Percentiles rank a stretch among this genome's conserved stretches.
Conservation (phyloP, 805 yeast species). For the Saccharomycopsis javanensis region DNA sequence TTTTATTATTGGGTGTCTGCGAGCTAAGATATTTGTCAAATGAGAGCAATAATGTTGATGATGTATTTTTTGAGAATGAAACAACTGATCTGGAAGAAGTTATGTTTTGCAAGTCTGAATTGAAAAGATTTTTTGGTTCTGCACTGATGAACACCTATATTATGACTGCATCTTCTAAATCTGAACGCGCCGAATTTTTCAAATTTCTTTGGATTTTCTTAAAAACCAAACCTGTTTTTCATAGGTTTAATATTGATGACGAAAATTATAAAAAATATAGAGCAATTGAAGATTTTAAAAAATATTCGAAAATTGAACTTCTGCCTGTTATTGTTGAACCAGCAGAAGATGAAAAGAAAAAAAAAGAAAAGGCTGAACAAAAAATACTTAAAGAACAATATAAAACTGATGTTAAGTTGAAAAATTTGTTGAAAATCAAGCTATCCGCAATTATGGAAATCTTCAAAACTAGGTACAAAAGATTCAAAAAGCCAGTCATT, state of each 20-base stretch:
- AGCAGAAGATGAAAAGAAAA: conserved; percentile 74
- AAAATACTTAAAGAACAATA: conserved; percentile 41
- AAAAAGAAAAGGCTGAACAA: conserved; percentile 41
- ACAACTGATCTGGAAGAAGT: not conserved
- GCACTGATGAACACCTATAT: conserved; percentile 37
- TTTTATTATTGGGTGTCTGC: conserved; percentile 65
- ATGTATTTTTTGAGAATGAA: conserved; percentile 24
- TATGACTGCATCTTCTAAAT: conserved; percentile 33
- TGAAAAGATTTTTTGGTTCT: conserved; percentile 49
- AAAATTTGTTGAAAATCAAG: conserved; percentile 76
- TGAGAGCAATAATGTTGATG: conserved; percentile 15
- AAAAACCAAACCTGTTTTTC: conserved; percentile 63
- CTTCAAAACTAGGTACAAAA: conserved; percentile 75
- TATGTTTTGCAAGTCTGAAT: not conserved
- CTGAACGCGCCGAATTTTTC: conserved; percentile 52
- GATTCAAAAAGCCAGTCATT: conserved; percentile 83
- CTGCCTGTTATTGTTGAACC: conserved; percentile 69
- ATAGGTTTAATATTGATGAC: conserved; percentile 43
- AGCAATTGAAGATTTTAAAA: conserved; percentile 24
- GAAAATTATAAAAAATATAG: conserved; percentile 26
- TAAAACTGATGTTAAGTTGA: conserved; percentile 68
- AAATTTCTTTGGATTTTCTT: conserved; percentile 43
- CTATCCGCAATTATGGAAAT: conserved; percentile 83
- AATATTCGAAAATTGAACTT: conserved; percentile 32
- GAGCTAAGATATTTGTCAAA: conserved; percentile 37